Percentiles rank a stretch among this genome's conserved stretches.
Evolutionary conservation across 169 alveolate species (phyloP).

Genomic region (Cryptosporidium sp.): DNA sequence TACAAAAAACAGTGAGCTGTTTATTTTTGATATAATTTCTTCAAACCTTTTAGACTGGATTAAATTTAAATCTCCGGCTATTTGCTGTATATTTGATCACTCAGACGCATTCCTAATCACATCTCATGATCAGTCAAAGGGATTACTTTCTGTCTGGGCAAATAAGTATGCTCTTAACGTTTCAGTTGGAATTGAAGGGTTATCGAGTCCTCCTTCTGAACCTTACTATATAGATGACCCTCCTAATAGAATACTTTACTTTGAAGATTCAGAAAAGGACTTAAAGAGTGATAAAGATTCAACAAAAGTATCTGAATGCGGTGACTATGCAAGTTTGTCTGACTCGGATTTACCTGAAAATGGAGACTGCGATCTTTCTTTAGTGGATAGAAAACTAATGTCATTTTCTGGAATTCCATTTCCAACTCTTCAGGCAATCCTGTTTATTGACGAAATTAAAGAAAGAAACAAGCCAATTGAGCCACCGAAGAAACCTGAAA

Average conservation of each 20-base stretch:
- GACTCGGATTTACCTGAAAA: slow-evolving; percentile 10
- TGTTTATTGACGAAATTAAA: slow-evolving; percentile 83
- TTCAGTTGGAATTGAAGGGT: slow-evolving; percentile 26
- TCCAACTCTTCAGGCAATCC: slow-evolving; percentile 58
- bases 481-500: slow-evolving; percentile 84
- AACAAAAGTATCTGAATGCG: background rate
- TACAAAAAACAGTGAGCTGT: slow-evolving; percentile 33
- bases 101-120: slow-evolving; percentile 72
- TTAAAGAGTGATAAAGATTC: background rate
- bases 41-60: slow-evolving; percentile 71
- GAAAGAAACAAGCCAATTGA: slow-evolving; percentile 87
- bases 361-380: slow-evolving; percentile 26
- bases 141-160: slow-evolving; percentile 64
- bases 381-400: slow-evolving; percentile 30
- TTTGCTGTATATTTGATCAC: slow-evolving; percentile 59
- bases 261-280: slow-evolving; percentile 15
- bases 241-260: slow-evolving; percentile 13
- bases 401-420: slow-evolving; percentile 71
- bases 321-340: background rate
- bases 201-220: slow-evolving; percentile 76
- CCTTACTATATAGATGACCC: slow-evolving; percentile 63
- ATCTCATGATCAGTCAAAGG: slow-evolving; percentile 63
- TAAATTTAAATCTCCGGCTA: slow-evolving; percentile 53
- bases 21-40: slow-evolving; percentile 65
- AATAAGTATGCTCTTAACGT: slow-evolving; percentile 41